phyloP scores from a whole-genome alignment of 352 stramenopile species.

The Phytophthora aleatoria region DNA sequence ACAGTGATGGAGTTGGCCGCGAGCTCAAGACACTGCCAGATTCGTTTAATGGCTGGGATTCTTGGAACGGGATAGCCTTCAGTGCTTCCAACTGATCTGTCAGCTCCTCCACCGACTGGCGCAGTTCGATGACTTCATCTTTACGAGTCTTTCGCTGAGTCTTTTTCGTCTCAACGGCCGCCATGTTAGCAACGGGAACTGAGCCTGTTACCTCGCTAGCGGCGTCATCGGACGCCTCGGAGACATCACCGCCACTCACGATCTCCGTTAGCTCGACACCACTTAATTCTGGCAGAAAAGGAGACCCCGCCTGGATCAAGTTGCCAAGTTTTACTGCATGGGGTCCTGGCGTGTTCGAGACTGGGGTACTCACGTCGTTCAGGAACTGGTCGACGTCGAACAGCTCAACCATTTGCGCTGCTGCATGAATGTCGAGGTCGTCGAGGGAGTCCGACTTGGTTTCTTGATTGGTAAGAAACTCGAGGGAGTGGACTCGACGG shows the following conservation, averaged over 20 bases:
- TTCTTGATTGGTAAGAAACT: constrained; percentile 2
- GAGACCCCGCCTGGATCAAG: no score
- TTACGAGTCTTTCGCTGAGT: constrained; percentile 13
- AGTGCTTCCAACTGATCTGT: constrained; percentile 16
- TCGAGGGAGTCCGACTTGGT: background rate
- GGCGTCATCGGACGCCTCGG: constrained; percentile 4
- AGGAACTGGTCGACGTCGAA: constrained; percentile 15
- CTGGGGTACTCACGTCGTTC: background rate
- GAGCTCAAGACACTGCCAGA: background rate
- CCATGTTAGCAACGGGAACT: background rate
- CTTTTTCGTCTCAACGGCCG: background rate
- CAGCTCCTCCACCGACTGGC: constrained; percentile 5
- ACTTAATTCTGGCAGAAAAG: background rate
- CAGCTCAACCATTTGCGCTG: constrained; percentile 11
- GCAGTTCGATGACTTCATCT: constrained; percentile 11
- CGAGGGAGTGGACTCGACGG: constrained; percentile 11
- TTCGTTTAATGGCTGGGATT: background rate
- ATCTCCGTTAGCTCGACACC: background rate
- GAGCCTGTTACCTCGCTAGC: background rate
- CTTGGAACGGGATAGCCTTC: background rate
- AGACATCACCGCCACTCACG: background rate
- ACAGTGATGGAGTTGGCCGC: constrained; percentile 8
- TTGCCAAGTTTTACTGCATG: background rate
- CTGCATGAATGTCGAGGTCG: constrained; percentile 11
- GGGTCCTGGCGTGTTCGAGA: background rate